Percentiles rank a stretch among this genome's conserved stretches.
phyloP scores from a whole-genome alignment of 2,329 filamentous ascomycete species.

The Nigrospora oryzae region DNA sequence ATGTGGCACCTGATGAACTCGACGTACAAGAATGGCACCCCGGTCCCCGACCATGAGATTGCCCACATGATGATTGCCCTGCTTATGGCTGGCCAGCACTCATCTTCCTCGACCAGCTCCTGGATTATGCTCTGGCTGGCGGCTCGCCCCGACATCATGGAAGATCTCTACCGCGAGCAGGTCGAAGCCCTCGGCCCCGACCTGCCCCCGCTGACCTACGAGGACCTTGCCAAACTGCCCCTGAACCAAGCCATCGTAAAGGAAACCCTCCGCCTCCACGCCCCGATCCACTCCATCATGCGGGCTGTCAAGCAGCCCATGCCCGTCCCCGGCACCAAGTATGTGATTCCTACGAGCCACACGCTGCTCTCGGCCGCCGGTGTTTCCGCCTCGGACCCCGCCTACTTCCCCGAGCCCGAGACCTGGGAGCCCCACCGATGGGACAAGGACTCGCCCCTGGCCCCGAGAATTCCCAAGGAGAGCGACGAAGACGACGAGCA shows the following conservation, averaged over 20 bases:
- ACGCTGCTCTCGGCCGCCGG: conserved; percentile 79
- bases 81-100: conserved; percentile 88
- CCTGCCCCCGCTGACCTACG: conserved; percentile 67
- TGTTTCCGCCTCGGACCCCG: conserved; percentile 62
- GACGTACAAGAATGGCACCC: conserved; percentile 72
- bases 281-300: conserved; percentile 92
- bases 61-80: conserved; percentile 93
- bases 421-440: conserved; percentile 89
- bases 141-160: conserved; percentile 65
- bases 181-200: conserved; percentile 62
- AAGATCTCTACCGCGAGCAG: conserved; percentile 81
- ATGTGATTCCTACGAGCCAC: conserved; percentile 72
- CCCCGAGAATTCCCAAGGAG: conserved; percentile 33
- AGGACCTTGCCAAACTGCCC: conserved; percentile 68
- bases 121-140: conserved; percentile 83
- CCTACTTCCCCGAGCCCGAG: conserved; percentile 75
- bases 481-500: conserved; percentile 58
- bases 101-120: conserved; percentile 72
- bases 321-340: conserved; percentile 73
- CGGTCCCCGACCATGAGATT: conserved; percentile 74
- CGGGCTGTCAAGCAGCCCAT: conserved; percentile 86
- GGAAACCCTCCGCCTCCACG: conserved; percentile 84
- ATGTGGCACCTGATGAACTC: conserved; percentile 86
- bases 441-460: conserved; percentile 57
- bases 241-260: conserved; percentile 81